Evolutionary conservation across 225 moss, liverwort and hornwort species (phyloP).

Genomic region (Asterella californica): DNA sequence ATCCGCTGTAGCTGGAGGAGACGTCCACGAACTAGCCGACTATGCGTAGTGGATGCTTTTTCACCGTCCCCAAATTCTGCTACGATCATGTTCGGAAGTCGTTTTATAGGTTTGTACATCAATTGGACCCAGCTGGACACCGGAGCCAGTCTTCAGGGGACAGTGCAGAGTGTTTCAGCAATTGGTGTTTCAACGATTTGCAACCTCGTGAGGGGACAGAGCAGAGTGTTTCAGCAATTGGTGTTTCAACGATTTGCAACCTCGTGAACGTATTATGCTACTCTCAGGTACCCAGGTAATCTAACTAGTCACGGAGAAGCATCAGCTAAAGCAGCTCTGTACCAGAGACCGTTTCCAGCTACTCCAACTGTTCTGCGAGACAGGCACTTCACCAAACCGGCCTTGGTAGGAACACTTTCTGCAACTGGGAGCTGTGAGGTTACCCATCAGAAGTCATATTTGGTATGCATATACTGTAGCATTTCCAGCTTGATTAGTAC

Average conservation of each 20-base stretch:
- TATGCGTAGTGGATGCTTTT: slow-evolving; percentile 69
- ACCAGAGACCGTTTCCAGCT: slow-evolving; percentile 79
- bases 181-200: not conserved
- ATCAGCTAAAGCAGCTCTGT: slow-evolving; percentile 67
- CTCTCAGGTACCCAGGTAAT: slow-evolving; percentile 44
- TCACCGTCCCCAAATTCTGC: slow-evolving; percentile 59
- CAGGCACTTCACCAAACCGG: slow-evolving; percentile 61
- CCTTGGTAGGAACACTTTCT: slow-evolving; percentile 37
- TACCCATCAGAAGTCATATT: not conserved
- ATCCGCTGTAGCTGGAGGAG: slow-evolving; percentile 60
- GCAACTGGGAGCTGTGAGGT: slow-evolving; percentile 73
- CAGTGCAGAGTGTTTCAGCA: not conserved
- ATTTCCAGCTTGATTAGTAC: not conserved
- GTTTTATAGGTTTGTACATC: slow-evolving; percentile 46
- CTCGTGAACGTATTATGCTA: not conserved
- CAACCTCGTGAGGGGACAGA: too few species aligned
- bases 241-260: not conserved
- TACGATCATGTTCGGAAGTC: slow-evolving; percentile 75
- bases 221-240: too few species aligned
- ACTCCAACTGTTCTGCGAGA: slow-evolving; percentile 78
- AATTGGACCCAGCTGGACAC: too few species aligned
- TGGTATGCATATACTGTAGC: not conserved
- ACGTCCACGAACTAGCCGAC: slow-evolving; percentile 39
- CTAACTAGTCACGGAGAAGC: slow-evolving; percentile 75
- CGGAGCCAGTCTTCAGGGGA: not conserved